phyloP scores from a whole-genome alignment of 192 early-diverging fungal species.

The Dissophora globulifera region DNA sequence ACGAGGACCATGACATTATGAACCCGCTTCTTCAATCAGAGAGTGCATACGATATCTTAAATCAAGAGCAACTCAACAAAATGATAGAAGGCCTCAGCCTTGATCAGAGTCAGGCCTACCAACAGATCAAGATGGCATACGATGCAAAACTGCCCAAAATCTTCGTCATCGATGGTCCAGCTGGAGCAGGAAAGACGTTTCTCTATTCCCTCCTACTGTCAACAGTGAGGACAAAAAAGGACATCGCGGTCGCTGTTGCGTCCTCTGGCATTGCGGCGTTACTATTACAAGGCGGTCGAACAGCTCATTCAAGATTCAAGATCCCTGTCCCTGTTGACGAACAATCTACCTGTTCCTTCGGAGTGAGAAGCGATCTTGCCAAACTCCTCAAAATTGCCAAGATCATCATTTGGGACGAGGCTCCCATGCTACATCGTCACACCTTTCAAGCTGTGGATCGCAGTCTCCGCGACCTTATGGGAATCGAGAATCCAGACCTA shows the following conservation, averaged over 20 bases:
- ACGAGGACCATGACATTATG: too few relatives aligned
- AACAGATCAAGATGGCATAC: not conserved
- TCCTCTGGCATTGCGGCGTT: slow-evolving; percentile 46
- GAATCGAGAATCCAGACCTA: not conserved
- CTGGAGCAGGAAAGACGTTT: slow-evolving; percentile 27
- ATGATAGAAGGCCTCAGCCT: too few relatives aligned
- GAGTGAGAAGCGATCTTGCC: slow-evolving; percentile 3
- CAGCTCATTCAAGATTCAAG: slow-evolving; percentile 47
- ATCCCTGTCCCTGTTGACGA: slow-evolving; percentile 35
- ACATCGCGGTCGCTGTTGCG: slow-evolving; percentile 43
- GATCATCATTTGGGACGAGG: slow-evolving; percentile 57
- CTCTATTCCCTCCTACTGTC: slow-evolving; percentile 9
- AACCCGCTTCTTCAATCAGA: too few relatives aligned
- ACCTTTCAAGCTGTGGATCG: slow-evolving; percentile 28
- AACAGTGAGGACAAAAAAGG: slow-evolving; percentile 1
- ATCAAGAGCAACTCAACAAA: too few relatives aligned
- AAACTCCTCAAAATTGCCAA: slow-evolving; percentile 9
- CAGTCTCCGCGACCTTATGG: slow-evolving; percentile 20
- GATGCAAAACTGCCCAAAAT: not conserved
- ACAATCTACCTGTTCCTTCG: slow-evolving; percentile 14
- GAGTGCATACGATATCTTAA: too few relatives aligned
- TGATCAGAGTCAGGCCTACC: not conserved
- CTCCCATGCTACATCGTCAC: slow-evolving; percentile 27
- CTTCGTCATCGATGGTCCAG: slow-evolving; percentile 28
- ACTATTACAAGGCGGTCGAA: slow-evolving; percentile 33